These are phyloP conservation scores for Cajanus cajan DNA, from an alignment of 306 rosid species.

Conservation along the genomic window DNA sequence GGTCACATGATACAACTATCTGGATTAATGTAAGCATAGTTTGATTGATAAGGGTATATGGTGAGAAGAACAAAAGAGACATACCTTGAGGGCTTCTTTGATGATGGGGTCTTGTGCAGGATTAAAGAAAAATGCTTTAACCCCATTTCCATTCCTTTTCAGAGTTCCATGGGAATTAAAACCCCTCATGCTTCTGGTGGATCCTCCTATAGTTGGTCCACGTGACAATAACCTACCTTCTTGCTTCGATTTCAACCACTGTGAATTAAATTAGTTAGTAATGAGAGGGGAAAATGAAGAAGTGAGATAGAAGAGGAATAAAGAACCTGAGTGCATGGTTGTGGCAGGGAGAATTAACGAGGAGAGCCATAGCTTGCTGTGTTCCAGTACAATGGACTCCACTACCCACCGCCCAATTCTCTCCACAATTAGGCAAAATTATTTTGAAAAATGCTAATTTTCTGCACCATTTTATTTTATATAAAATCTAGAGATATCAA, in stretches of 20 bases:
- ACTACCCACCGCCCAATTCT: background rate
- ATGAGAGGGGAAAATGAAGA: background rate
- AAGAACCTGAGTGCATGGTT: constrained; percentile 26
- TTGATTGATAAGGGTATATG: too few relatives aligned
- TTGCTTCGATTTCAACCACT: constrained; percentile 42
- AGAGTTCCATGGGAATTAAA: background rate
- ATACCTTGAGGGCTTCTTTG: constrained; percentile 77
- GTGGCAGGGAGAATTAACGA: constrained; percentile 22
- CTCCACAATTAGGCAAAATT: background rate
- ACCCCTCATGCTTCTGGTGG: constrained; percentile 23
- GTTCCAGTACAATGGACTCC: background rate
- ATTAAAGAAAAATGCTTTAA: constrained; percentile 61
- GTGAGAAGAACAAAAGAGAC: background rate
- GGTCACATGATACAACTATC: background rate
- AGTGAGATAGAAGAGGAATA: background rate
- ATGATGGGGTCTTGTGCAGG: constrained; percentile 66
- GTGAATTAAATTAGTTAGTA: background rate
- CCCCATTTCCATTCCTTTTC: constrained; percentile 21
- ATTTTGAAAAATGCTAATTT: background rate
- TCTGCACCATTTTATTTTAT: background rate
- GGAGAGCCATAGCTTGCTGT: constrained; percentile 23
- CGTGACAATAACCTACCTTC: constrained; percentile 17
- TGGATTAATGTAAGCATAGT: too few relatives aligned
- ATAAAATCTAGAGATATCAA: too few relatives aligned
- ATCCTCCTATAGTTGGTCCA: background rate